These are phyloP conservation scores for Galerina sulciceps DNA, from an alignment of 768 basidiomycete genomes.

Conservation along the genomic window DNA sequence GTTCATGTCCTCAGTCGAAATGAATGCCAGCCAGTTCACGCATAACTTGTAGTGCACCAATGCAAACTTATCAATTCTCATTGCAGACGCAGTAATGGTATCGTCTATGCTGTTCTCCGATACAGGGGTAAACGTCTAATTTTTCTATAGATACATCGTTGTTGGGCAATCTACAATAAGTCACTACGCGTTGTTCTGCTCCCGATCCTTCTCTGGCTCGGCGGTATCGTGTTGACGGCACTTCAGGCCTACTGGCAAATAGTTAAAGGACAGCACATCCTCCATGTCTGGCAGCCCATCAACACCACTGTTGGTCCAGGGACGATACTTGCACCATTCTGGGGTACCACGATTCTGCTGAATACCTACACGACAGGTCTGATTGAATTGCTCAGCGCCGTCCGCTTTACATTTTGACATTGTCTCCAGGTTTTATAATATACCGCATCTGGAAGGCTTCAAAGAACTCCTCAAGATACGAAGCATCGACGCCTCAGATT, in stretches of 20 bases:
- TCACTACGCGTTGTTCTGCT: constrained; percentile 12
- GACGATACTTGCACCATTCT: constrained; percentile 3
- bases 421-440: too few species aligned
- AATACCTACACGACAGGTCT: constrained; percentile 2
- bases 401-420: neutral
- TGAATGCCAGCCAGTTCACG: neutral
- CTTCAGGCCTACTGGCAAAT: constrained; percentile 15
- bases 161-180: constrained; percentile 22
- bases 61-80: constrained; percentile 6
- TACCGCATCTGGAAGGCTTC: constrained; percentile 4
- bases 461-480: neutral
- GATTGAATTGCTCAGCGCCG: neutral
- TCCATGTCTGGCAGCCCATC: neutral
- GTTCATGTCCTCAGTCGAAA: neutral
- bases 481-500: neutral
- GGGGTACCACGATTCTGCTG: constrained; percentile 2
- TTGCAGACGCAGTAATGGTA: constrained; percentile 16
- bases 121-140: neutral
- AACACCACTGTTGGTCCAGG: constrained; percentile 5
- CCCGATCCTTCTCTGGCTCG: constrained; percentile 21
- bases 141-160: constrained; percentile 22
- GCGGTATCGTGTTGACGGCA: constrained; percentile 7
- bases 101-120: too few species aligned
- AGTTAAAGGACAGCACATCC: neutral
- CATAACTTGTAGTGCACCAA: constrained; percentile 4